phyloP scores from a whole-genome alignment of 1,284 basidiomycete genomes.

The Austroboletus niveus region DNA sequence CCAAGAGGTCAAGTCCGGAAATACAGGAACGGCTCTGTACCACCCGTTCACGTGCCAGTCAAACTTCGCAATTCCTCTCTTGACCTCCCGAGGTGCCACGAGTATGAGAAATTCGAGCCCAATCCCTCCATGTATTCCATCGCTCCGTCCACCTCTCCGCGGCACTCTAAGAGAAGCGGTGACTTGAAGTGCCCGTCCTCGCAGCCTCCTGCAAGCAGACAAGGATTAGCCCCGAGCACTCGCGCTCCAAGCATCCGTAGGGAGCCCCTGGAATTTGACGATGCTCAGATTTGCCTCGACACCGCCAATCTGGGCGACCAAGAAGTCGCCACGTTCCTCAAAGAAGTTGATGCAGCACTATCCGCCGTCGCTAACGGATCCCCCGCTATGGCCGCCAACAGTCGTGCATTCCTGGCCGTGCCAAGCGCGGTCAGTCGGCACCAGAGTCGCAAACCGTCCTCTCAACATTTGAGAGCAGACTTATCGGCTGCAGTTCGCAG shows the following conservation, averaged over 20 bases:
- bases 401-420: slow-evolving; percentile 30
- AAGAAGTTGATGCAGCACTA: slow-evolving; percentile 29
- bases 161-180: slow-evolving; percentile 22
- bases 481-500: slow-evolving; percentile 29
- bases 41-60: slow-evolving; percentile 29
- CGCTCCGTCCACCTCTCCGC: slow-evolving; percentile 29
- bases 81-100: slow-evolving; percentile 26
- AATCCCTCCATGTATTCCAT: slow-evolving; percentile 32
- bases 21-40: slow-evolving; percentile 31
- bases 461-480: slow-evolving; percentile 30
- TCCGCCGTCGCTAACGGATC: slow-evolving; percentile 26
- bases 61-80: slow-evolving; percentile 31
- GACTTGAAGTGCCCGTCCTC: slow-evolving; percentile 23
- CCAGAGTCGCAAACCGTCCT: slow-evolving; percentile 30
- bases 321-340: slow-evolving; percentile 32
- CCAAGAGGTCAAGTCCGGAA: slow-evolving; percentile 31
- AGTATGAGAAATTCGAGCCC: slow-evolving; percentile 27
- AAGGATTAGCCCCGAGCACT: slow-evolving; percentile 22
- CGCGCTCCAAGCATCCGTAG: slow-evolving; percentile 30
- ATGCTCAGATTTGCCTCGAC: slow-evolving; percentile 31
- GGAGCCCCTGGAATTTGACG: slow-evolving; percentile 30
- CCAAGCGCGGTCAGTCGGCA: slow-evolving; percentile 26
- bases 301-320: slow-evolving; percentile 30
- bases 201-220: slow-evolving; percentile 29
- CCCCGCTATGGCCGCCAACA: slow-evolving; percentile 31